A percentile compares a stretch with the other conserved stretches of the same genome.
Conservation (phyloP, 495 filamentous ascomycete genomes). For the Penicillium paradoxum region DNA sequence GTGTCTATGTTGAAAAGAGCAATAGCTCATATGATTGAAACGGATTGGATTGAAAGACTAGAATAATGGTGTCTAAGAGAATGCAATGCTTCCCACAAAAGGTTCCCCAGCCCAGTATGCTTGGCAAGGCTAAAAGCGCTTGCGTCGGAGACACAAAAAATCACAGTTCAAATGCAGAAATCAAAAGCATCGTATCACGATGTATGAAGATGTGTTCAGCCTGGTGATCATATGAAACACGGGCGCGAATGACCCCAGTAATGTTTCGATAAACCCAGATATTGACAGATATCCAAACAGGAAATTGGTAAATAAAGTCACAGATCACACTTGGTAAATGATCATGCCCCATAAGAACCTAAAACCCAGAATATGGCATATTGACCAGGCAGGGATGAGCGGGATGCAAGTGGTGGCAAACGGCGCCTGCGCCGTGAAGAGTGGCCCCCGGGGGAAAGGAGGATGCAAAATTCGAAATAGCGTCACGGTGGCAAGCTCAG, state of each 20-base stretch:
- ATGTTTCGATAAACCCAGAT: background rate
- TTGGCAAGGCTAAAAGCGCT: background rate
- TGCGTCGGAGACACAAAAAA: background rate
- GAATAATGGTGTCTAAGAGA: background rate
- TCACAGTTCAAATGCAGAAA: background rate
- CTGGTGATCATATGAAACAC: background rate
- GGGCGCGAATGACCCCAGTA: background rate
- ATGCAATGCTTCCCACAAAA: background rate
- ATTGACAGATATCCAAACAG: background rate
- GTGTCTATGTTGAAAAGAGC: too few relatives aligned
- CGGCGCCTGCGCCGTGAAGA: slow-evolving; percentile 18
- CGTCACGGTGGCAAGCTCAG: slow-evolving; percentile 6
- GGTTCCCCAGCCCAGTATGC: background rate
- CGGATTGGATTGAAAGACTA: background rate
- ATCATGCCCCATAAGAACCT: background rate
- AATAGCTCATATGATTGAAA: too few relatives aligned
- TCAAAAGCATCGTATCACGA: background rate
- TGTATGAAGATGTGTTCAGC: slow-evolving; percentile 3
- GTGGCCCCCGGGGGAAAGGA: slow-evolving; percentile 4
- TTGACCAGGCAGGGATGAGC: background rate
- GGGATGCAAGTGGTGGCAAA: slow-evolving; percentile 12
- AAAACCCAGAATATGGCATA: background rate
- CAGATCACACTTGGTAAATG: background rate
- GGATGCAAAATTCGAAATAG: background rate
- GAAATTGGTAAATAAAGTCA: background rate